Conservation (phyloP, 345 rosid genomes). For the Eucalyptus victrix region DNA sequence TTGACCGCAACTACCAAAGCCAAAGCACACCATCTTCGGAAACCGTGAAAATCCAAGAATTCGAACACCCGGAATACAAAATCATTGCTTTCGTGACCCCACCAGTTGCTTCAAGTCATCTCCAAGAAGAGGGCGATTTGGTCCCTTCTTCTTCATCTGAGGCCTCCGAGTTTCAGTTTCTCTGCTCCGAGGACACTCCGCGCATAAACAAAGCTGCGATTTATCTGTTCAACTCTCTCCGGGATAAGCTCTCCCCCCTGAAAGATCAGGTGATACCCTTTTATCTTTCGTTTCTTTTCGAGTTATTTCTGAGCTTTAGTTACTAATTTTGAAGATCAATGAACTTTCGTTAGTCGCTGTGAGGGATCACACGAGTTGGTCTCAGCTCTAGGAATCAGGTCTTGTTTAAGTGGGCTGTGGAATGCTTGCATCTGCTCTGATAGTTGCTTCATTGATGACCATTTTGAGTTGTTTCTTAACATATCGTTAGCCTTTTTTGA, state of each 20-base stretch:
- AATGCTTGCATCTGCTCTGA: neutral
- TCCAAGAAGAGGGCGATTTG: neutral
- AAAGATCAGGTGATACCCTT: conserved; percentile 15
- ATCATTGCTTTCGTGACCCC: conserved; percentile 33
- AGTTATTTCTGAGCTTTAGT: neutral
- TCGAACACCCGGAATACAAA: neutral
- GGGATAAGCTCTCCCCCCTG: conserved; percentile 9
- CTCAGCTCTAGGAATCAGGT: neutral
- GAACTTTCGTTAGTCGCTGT: neutral
- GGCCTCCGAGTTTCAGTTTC: conserved; percentile 17
- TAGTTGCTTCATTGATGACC: neutral
- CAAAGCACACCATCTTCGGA: neutral
- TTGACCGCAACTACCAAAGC: neutral
- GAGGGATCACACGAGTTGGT: neutral
- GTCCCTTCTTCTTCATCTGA: conserved; percentile 22
- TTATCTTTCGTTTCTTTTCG: neutral
- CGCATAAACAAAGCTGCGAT: conserved; percentile 24
- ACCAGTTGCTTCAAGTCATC: neutral
- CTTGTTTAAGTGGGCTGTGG: neutral
- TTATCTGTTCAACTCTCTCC: conserved; percentile 12
- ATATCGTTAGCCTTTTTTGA: neutral
- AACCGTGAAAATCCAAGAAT: conserved; percentile 1
- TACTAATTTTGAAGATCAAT: neutral
- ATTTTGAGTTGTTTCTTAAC: neutral
- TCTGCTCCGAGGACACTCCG: conserved; percentile 12